Evolutionary conservation across 768 basidiomycete genomes (phyloP).

Genomic region (Butyriboletus loyo): DNA sequence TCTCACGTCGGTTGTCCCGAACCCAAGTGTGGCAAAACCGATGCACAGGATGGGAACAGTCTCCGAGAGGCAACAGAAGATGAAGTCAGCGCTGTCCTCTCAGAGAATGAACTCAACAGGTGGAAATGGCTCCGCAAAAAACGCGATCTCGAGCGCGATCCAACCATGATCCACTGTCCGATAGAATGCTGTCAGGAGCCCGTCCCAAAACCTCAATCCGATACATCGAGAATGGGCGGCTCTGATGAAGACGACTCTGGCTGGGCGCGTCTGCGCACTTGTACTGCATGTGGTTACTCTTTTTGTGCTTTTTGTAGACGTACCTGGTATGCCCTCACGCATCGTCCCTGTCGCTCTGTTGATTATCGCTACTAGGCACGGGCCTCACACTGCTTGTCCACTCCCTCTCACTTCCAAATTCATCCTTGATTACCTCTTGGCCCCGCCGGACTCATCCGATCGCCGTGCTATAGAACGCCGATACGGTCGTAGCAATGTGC

Average conservation of each 20-base stretch:
- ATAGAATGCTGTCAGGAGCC: slow-evolving; percentile 78
- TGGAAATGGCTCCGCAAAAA: slow-evolving; percentile 82
- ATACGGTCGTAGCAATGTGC: slow-evolving; percentile 61
- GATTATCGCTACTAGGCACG: slow-evolving; percentile 59
- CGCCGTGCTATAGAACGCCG: slow-evolving; percentile 55
- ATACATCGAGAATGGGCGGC: slow-evolving; percentile 8
- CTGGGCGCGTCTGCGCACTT: slow-evolving; percentile 73
- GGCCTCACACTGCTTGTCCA: slow-evolving; percentile 68
- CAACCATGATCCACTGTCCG: slow-evolving; percentile 78
- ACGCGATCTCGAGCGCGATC: slow-evolving; percentile 71
- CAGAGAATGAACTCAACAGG: slow-evolving; percentile 58
- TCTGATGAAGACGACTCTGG: slow-evolving; percentile 52
- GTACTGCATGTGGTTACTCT: slow-evolving; percentile 65
- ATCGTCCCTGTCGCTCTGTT: neutral
- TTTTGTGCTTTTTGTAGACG: slow-evolving; percentile 83
- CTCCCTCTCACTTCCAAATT: slow-evolving; percentile 65
- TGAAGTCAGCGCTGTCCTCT: slow-evolving; percentile 69
- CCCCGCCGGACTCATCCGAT: slow-evolving; percentile 48
- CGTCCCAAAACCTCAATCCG: slow-evolving; percentile 54
- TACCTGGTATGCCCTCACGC: slow-evolving; percentile 56
- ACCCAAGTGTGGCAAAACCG: slow-evolving; percentile 65
- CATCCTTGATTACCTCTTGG: slow-evolving; percentile 62
- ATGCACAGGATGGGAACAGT: slow-evolving; percentile 22
- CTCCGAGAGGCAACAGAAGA: slow-evolving; percentile 58
- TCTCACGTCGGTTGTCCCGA: slow-evolving; percentile 79